These are phyloP conservation scores for Umbellularia californica DNA, from an alignment of 164 flowering plant species.

Conservation along the genomic window DNA sequence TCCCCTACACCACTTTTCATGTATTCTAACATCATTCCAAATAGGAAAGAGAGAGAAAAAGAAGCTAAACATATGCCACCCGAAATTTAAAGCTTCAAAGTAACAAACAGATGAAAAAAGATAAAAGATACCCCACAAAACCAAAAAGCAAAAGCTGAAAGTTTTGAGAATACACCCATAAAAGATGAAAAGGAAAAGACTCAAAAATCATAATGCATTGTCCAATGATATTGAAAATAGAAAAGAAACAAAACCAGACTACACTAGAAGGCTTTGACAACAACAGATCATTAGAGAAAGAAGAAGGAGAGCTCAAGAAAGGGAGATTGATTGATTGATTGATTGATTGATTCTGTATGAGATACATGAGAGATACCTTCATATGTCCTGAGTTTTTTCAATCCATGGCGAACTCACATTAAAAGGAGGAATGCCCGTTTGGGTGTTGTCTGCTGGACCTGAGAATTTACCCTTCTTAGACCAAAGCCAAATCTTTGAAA, in stretches of 20 bases:
- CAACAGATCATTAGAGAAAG: not conserved
- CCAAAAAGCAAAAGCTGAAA: conserved; percentile 5
- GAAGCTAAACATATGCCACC: not conserved
- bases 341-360: conserved; percentile 6
- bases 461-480: conserved; percentile 50
- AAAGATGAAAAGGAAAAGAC: not conserved
- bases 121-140: not conserved
- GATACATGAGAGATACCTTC: conserved; percentile 15
- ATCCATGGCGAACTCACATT: conserved; percentile 26
- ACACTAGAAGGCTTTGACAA: not conserved
- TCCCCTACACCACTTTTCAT: conserved; percentile 17
- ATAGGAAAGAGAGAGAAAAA: not conserved
- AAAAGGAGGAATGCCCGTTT: conserved; percentile 11
- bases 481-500: conserved; percentile 95
- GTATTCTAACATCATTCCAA: conserved; percentile 24
- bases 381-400: conserved; percentile 18
- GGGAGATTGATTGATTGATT: not conserved
- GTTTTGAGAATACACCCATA: not conserved
- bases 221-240: not conserved
- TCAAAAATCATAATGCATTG: not conserved
- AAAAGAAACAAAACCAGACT: not conserved
- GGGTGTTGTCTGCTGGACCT: conserved; percentile 23
- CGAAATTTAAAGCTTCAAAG: not conserved
- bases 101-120: not conserved
- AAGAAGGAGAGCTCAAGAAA: not conserved